These are phyloP conservation scores for Serendipita sp. DNA, from an alignment of 768 basidiomycete genomes.

Conservation along the genomic window DNA sequence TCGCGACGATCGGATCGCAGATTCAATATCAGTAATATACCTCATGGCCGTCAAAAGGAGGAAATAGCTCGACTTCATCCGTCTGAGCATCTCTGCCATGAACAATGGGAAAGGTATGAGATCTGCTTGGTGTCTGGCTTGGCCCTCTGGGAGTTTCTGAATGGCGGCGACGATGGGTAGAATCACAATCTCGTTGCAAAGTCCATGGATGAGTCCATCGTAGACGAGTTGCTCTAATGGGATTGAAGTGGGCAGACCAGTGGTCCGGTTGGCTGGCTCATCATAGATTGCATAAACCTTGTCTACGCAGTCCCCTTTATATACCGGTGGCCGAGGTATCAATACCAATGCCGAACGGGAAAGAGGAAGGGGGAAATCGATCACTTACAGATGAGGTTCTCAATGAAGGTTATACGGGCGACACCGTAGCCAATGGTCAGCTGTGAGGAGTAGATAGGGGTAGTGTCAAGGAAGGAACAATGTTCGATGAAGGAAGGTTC, in stretches of 20 bases:
- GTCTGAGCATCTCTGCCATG: constrained; percentile 6
- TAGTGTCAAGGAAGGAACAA: not conserved
- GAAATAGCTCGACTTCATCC: constrained; percentile 3
- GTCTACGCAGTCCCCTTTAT: not conserved
- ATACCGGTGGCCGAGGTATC: not conserved
- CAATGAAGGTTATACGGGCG: not conserved
- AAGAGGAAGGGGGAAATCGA: no score
- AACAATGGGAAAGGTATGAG: not conserved
- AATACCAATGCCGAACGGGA: no score
- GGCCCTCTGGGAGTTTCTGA: not conserved
- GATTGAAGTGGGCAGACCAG: not conserved
- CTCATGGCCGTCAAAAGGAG: not conserved
- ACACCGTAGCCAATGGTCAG: not conserved
- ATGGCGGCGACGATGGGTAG: not conserved
- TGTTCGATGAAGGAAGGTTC: not conserved
- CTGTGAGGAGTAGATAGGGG: not conserved
- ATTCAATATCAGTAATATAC: not conserved
- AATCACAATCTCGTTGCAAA: constrained; percentile 6
- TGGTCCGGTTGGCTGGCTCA: not conserved
- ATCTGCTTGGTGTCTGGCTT: not conserved
- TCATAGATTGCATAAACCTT: constrained; percentile 2
- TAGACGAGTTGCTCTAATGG: not conserved
- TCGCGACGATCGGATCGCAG: not conserved
- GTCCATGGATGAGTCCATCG: not conserved
- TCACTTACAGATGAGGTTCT: not conserved